phyloP scores from a whole-genome alignment of 805 yeast species.

The Jamesozyma gamospora region DNA sequence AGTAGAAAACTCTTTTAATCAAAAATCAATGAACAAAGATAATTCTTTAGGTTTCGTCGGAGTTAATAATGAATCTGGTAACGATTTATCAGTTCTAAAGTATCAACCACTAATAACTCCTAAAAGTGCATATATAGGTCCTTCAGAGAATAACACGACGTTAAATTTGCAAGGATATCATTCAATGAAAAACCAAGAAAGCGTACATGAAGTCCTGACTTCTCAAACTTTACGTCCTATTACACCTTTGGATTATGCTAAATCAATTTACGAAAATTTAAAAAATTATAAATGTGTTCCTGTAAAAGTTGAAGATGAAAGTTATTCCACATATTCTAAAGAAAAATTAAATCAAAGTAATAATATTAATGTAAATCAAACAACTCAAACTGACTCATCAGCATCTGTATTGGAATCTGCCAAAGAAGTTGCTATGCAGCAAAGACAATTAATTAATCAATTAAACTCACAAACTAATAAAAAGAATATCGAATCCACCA shows the following conservation, averaged over 20 bases:
- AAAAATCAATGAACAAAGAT: too few species aligned
- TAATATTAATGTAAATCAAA: neutral
- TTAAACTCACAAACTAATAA: conserved; percentile 4
- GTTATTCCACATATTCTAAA: conserved; percentile 1
- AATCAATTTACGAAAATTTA: conserved; percentile 22
- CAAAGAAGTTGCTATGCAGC: conserved; percentile 11
- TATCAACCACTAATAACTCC: conserved; percentile 7
- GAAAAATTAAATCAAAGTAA: neutral
- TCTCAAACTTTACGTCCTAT: conserved; percentile 7
- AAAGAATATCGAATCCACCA: neutral
- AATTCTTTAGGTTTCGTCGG: too few species aligned
- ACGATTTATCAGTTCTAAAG: neutral
- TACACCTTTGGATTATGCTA: conserved; percentile 25
- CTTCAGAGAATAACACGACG: neutral
- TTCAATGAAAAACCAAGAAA: neutral
- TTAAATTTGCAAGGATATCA: neutral
- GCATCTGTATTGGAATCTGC: conserved; percentile 3
- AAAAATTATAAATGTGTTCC: conserved; percentile 25
- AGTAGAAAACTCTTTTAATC: too few species aligned
- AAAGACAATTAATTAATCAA: conserved; percentile 19
- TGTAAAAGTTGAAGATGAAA: conserved; percentile 16
- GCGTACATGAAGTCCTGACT: neutral
- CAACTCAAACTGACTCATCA: neutral
- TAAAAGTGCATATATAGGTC: conserved; percentile 1
- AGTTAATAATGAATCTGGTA: too few species aligned